Evolutionary conservation across 352 stramenopile species (phyloP), one percentile per base, ranked within the genome.

Genomic region (Globisporangium middletonii): DNA sequence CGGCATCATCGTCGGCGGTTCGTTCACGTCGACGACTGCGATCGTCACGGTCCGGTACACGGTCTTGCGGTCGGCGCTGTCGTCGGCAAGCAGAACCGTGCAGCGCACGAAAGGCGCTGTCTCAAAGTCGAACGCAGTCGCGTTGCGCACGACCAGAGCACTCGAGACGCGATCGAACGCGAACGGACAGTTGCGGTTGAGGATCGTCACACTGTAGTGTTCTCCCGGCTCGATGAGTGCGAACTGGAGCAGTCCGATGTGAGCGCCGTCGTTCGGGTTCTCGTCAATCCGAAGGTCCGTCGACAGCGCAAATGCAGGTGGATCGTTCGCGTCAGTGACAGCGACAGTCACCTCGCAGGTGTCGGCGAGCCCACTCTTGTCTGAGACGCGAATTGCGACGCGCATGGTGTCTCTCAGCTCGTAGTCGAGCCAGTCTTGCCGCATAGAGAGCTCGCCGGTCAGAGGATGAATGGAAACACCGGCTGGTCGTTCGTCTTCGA

Each of bases 341-440:
- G 16, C 47, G n/a, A 60, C 19, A 15, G 27, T 41, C 13, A 60
- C 15, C 33, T 54, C 45, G 28, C 55, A 60, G 3, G 44, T 41
- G 18, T 60, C 45, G 11, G 46, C 12, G 9, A 60, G 26, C 13
- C 55, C 56, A 15, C 59, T 47, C 0, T 55, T 42, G 44, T 71
- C 72, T 26, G 68, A 71, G 19, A 66, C 63, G 16, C 71, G 43
- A 35, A 59, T 46, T 0, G 46, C 68, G 33, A 76, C 64, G 0
- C 13, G 57, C 28, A 65, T 46, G 1, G 41, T 62, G 2, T 48
- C 30, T 6, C 64, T 37, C 23, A 64, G 23, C 50, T 76, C 65
- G 56, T 68, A 71, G 42, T 73, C 68, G 33, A 76, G 60, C 68
- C 68, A 76, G 27, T 65, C 53, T 13, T 49, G 52, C 2, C 65